These are phyloP conservation scores for Pythium brachiatum DNA, from an alignment of 352 stramenopile species.

Conservation along the genomic window DNA sequence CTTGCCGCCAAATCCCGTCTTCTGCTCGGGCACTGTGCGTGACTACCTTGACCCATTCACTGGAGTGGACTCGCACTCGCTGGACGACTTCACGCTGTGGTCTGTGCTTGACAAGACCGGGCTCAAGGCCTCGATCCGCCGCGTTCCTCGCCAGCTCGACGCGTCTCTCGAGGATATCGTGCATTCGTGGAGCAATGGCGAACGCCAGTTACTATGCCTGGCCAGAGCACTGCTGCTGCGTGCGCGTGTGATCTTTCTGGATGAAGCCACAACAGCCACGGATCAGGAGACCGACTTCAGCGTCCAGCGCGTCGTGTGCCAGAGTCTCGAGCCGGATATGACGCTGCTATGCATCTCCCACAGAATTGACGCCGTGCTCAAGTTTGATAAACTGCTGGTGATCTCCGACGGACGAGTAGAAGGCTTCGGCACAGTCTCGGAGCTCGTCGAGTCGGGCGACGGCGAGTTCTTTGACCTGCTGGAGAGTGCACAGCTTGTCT, in stretches of 20 bases:
- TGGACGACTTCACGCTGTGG: conserved; percentile 68
- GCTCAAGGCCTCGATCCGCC: conserved; percentile 42
- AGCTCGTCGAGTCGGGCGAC: conserved; percentile 23
- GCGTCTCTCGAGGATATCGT: conserved; percentile 64
- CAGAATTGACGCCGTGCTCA: conserved; percentile 90
- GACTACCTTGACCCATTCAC: conserved; percentile 88
- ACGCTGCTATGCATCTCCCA: conserved; percentile 95
- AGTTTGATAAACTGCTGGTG: conserved; percentile 90
- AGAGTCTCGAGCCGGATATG: conserved; percentile 82
- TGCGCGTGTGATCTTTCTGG: conserved; percentile 90
- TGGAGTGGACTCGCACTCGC: conserved; percentile 10
- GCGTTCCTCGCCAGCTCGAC: conserved; percentile 31
- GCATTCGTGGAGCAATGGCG: conserved; percentile 89
- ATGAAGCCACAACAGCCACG: conserved; percentile 92
- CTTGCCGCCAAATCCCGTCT: conserved; percentile 67
- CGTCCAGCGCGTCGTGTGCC: conserved; percentile 70
- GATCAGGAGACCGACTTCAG: conserved; percentile 68
- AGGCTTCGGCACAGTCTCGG: conserved; percentile 22
- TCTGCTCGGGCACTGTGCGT: conserved; percentile 85
- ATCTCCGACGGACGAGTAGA: conserved; percentile 78
- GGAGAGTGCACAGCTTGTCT: conserved; percentile 28
- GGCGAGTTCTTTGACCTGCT: conserved; percentile 29
- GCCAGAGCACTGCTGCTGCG: conserved; percentile 88
- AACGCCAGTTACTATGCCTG: conserved; percentile 94
- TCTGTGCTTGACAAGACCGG: conserved; percentile 69